Evolutionary conservation across 805 yeast species (phyloP), one percentile per base, ranked within the genome.

Genomic region (Millerozyma miso): DNA sequence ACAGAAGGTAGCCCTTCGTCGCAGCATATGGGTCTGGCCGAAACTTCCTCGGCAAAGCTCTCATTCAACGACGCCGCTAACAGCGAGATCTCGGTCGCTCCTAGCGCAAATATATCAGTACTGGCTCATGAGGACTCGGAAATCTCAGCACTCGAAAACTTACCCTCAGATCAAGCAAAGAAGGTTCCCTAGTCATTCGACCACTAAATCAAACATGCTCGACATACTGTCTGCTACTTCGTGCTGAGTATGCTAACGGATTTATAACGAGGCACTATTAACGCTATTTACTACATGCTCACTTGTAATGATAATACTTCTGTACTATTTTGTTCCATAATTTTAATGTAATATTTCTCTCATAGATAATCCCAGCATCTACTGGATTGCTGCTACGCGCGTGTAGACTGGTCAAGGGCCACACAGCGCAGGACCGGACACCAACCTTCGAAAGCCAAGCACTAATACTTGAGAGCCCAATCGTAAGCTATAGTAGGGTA

Each of bases 51-150:
- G 10, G 10, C 29, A 23, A 23, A 23, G 29, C 29, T 7, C 29
- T 10, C 6, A 10, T 10, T 10, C 29, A 23, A 23, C 29, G 29
- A 10, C 6, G 29, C 6, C 29, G 10, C 6, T 23, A 6, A 23
- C 10, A 23, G 29, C 29, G 29, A 23, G 10, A 10, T 23, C 29
- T 23, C 29, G 10, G 10, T 23, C 10, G 10, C 29, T 10, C 10
- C 29, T 7, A 10, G 29, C 29, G 29, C 29, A 6, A 23, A 23
- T 13, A 15, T n/a, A 7, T 32, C 34, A 6, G 18, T 13, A 16
- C 35, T 41, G 26, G 42, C 45, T 1, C 48, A 41, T 2, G 60
- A 59, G 42, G 65, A 59, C 19, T 56, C 63, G 3, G 65, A 58
- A 36, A 50, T 54, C 2, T 56, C 61, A 4, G 62, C 55, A 13